A percentile compares a stretch with the other conserved stretches of the same genome.
These are phyloP conservation scores for Wickerhamiella pararugosa DNA, from an alignment of 1,139 yeast species.

Conservation along the genomic window DNA sequence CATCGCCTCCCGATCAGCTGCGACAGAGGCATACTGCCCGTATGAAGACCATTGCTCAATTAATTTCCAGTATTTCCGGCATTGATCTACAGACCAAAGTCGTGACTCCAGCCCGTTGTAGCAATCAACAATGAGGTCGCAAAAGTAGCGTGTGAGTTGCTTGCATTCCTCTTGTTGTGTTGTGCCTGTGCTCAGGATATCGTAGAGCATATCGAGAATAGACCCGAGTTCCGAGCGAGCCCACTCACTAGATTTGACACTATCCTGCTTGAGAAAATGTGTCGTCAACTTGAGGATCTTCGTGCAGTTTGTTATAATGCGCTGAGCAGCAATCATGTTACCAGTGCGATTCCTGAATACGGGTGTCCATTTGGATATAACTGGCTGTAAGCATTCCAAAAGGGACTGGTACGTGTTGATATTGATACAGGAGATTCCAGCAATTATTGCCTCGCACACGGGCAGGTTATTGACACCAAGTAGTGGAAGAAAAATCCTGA, in stretches of 20 bases:
- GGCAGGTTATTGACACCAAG: slow-evolving; percentile 55
- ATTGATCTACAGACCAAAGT: slow-evolving; percentile 17
- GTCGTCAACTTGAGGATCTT: slow-evolving; percentile 64
- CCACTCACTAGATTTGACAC: slow-evolving; percentile 51
- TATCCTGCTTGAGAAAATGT: slow-evolving; percentile 39
- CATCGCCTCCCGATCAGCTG: slow-evolving; percentile 49
- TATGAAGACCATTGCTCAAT: slow-evolving; percentile 91
- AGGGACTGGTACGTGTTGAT: slow-evolving; percentile 76
- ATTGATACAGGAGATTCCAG: slow-evolving; percentile 80
- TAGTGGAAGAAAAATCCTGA: slow-evolving; percentile 74
- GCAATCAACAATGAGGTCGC: slow-evolving; percentile 25
- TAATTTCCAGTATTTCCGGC: slow-evolving; percentile 25
- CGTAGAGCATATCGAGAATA: slow-evolving; percentile 50
- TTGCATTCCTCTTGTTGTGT: slow-evolving; percentile 57
- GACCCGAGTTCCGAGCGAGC: slow-evolving; percentile 48
- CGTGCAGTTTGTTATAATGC: slow-evolving; percentile 58
- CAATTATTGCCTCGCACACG: slow-evolving; percentile 71
- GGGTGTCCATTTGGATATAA: slow-evolving; percentile 31
- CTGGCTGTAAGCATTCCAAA: slow-evolving; percentile 59
- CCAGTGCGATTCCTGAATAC: slow-evolving; percentile 10
- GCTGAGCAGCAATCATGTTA: slow-evolving; percentile 21
- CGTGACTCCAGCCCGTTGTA: neutral
- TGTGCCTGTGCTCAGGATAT: slow-evolving; percentile 40
- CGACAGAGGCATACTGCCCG: slow-evolving; percentile 48
- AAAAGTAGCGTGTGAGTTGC: slow-evolving; percentile 61